Conservation (phyloP, 2,329 filamentous ascomycete genomes). For the Cucurbitaria berberidis region DNA sequence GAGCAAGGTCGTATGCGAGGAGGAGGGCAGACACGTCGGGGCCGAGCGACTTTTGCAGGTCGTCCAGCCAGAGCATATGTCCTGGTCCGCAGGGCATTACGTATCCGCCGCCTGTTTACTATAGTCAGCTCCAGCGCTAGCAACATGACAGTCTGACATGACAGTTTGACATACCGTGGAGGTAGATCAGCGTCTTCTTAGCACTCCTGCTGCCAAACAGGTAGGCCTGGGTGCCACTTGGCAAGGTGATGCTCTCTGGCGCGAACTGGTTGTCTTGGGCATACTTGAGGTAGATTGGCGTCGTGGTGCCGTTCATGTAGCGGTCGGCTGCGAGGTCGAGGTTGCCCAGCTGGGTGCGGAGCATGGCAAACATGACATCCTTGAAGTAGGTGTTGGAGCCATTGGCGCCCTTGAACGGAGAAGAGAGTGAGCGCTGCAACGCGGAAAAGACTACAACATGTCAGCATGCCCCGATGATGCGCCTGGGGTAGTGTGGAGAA, state of each 20-base stretch:
- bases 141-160: no score
- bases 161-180: constrained; percentile 48
- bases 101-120: constrained; percentile 61
- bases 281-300: constrained; percentile 45
- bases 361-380: constrained; percentile 41
- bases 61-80: constrained; percentile 58
- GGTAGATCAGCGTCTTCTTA: constrained; percentile 54
- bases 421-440: constrained; percentile 40
- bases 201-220: constrained; percentile 53
- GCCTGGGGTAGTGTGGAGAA: neutral
- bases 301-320: constrained; percentile 37
- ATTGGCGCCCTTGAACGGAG: constrained; percentile 47
- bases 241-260: constrained; percentile 48
- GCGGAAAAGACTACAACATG: constrained; percentile 36
- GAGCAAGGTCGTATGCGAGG: constrained; percentile 65
- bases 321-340: constrained; percentile 43
- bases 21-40: constrained; percentile 59
- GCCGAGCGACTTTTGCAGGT: constrained; percentile 54
- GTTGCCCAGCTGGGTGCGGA: constrained; percentile 40
- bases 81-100: constrained; percentile 54
- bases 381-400: constrained; percentile 47
- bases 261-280: constrained; percentile 44
- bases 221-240: constrained; percentile 53
- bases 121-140: constrained; percentile 17
- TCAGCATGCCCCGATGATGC: constrained; percentile 6